Conservation (phyloP, 768 basidiomycete genomes). For the Amanita fuliginea region DNA sequence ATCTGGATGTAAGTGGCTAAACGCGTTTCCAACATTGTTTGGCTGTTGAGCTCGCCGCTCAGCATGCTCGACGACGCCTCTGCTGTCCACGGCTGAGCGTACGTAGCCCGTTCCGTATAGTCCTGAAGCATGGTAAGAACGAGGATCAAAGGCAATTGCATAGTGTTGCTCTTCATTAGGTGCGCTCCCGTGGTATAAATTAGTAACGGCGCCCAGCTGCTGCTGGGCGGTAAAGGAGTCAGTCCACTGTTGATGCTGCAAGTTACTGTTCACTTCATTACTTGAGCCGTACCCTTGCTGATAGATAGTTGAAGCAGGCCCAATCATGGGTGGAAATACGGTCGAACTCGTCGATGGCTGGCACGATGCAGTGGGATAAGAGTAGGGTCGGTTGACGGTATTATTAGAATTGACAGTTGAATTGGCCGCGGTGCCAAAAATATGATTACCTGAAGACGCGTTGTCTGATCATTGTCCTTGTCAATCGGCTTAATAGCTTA, state of each 20-base stretch:
- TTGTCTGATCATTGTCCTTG: background rate
- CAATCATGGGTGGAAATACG: slow-evolving; percentile 36
- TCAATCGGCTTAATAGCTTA: background rate
- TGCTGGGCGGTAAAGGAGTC: slow-evolving; percentile 19
- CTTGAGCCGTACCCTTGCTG: slow-evolving; percentile 29
- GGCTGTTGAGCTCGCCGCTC: background rate
- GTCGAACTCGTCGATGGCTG: slow-evolving; percentile 13
- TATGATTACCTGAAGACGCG: background rate
- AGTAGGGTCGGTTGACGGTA: background rate
- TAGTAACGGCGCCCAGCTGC: slow-evolving; percentile 6
- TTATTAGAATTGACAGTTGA: slow-evolving; percentile 4
- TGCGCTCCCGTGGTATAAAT: background rate
- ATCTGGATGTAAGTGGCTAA: background rate
- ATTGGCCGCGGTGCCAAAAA: background rate
- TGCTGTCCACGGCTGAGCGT: background rate
- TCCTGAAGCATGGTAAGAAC: slow-evolving; percentile 11
- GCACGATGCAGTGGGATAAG: slow-evolving; percentile 1
- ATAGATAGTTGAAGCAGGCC: slow-evolving; percentile 42
- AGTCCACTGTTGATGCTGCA: slow-evolving; percentile 32
- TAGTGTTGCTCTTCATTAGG: slow-evolving; percentile 8
- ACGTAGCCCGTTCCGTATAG: background rate
- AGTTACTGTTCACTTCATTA: slow-evolving; percentile 14
- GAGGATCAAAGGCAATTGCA: slow-evolving; percentile 17
- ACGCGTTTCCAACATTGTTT: background rate
- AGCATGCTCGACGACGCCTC: background rate